Percentiles rank a stretch among this genome's conserved stretches.
Evolutionary conservation across 495 filamentous ascomycete species (phyloP).

Genomic region (Apiosordaria backusii): DNA sequence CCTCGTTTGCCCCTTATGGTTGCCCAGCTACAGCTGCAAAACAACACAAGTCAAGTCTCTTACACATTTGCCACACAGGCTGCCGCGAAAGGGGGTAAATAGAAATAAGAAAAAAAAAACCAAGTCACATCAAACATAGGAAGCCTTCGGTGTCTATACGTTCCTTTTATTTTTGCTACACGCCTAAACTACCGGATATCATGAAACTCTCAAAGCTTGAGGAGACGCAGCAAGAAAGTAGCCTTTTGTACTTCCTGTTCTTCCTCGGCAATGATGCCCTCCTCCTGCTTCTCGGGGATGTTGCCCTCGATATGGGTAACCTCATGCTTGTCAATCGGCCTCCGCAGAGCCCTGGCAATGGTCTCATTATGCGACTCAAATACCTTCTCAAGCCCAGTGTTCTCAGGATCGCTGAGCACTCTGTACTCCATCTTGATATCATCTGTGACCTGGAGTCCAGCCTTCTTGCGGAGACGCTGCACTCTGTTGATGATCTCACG

Average conservation of each 20-base stretch:
- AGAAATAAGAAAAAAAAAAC: conserved; percentile 6
- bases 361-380: conserved; percentile 64
- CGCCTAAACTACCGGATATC: neutral
- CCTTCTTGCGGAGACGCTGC: conserved; percentile 46
- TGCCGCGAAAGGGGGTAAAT: conserved; percentile 44
- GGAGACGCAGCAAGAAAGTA: conserved; percentile 75
- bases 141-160: neutral
- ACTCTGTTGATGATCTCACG: conserved; percentile 47
- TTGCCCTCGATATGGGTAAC: conserved; percentile 62
- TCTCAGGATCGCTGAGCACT: conserved; percentile 63
- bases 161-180: neutral
- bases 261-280: conserved; percentile 72
- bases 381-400: conserved; percentile 66
- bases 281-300: conserved; percentile 53
- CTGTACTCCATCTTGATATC: conserved; percentile 47
- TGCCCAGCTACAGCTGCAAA: neutral
- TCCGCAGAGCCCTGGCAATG: conserved; percentile 76
- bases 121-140: neutral
- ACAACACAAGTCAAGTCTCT: neutral
- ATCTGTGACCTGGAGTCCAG: conserved; percentile 42
- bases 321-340: conserved; percentile 72
- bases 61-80: conserved; percentile 29
- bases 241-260: conserved; percentile 87
- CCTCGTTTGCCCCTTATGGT: neutral
- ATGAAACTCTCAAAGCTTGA: conserved; percentile 57